Evolutionary conservation across 108 stramenopile genomes (phyloP).

Genomic region (Cyclotella atomus): DNA sequence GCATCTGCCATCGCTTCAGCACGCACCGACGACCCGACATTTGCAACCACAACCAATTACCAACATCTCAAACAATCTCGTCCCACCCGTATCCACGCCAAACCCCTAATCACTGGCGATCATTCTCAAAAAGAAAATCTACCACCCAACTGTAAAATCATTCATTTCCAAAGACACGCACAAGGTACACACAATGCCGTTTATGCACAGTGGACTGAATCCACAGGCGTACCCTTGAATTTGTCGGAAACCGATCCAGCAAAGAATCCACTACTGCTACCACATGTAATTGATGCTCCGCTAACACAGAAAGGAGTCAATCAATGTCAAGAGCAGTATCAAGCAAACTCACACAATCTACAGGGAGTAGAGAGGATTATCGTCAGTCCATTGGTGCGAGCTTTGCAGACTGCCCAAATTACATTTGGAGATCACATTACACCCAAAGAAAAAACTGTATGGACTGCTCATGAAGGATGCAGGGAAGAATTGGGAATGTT

Average conservation of each 20-base stretch:
- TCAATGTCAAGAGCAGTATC: slow-evolving; percentile 55
- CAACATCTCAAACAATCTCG: slow-evolving; percentile 35
- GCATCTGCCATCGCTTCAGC: neutral
- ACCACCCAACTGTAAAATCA: slow-evolving; percentile 21
- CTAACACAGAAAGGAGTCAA: slow-evolving; percentile 77
- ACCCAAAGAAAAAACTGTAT: slow-evolving; percentile 33
- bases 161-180: slow-evolving; percentile 55
- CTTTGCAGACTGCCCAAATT: slow-evolving; percentile 72
- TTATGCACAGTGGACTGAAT: slow-evolving; percentile 54
- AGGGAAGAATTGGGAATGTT: slow-evolving; percentile 80
- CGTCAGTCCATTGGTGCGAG: slow-evolving; percentile 67
- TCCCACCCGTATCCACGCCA: slow-evolving; percentile 30
- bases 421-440: slow-evolving; percentile 65
- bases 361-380: slow-evolving; percentile 63
- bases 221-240: slow-evolving; percentile 26
- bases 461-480: slow-evolving; percentile 74
- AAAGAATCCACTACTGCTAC: slow-evolving; percentile 70
- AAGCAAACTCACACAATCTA: slow-evolving; percentile 21
- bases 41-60: slow-evolving; percentile 6
- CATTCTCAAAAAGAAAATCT: neutral
- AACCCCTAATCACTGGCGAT: neutral
- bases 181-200: slow-evolving; percentile 58
- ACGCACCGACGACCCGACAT: neutral
- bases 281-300: slow-evolving; percentile 75
- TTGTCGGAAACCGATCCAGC: slow-evolving; percentile 39